phyloP scores from a whole-genome alignment of 2,329 filamentous ascomycete genomes.

The Zarea fungicola region DNA sequence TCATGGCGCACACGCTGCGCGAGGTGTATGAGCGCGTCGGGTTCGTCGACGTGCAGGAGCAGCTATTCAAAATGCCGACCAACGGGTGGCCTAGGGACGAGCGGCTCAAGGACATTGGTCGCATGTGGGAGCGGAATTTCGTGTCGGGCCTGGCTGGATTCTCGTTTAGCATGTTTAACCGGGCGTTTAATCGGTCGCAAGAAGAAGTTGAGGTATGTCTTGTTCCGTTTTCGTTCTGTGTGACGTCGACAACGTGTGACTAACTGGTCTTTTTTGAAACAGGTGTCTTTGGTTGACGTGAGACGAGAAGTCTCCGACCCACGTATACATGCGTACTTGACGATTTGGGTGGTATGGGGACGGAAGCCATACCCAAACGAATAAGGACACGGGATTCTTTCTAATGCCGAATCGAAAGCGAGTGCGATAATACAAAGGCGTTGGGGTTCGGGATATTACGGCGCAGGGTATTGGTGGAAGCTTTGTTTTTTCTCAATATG shows the following conservation, averaged over 20 bases:
- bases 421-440: no score
- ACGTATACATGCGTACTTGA: slow-evolving; percentile 43
- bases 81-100: slow-evolving; percentile 49
- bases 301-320: slow-evolving; percentile 42
- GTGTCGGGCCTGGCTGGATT: slow-evolving; percentile 40
- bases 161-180: slow-evolving; percentile 36
- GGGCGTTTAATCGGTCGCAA: slow-evolving; percentile 34
- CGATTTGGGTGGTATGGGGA: slow-evolving; percentile 46
- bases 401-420: no score
- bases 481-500: neutral
- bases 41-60: slow-evolving; percentile 50
- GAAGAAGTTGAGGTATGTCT: slow-evolving; percentile 45
- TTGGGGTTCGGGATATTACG: no score
- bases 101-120: slow-evolving; percentile 37
- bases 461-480: neutral
- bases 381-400: no score
- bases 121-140: slow-evolving; percentile 41
- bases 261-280: neutral
- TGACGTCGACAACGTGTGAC: no score
- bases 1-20: slow-evolving; percentile 29
- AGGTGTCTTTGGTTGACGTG: slow-evolving; percentile 46
- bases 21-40: slow-evolving; percentile 42
- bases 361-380: slow-evolving; percentile 42
- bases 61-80: slow-evolving; percentile 48
- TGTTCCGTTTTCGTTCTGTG: neutral